These are phyloP conservation scores for Colletotrichum destructivum DNA, from an alignment of 2,329 filamentous ascomycete genomes.

Conservation along the genomic window DNA sequence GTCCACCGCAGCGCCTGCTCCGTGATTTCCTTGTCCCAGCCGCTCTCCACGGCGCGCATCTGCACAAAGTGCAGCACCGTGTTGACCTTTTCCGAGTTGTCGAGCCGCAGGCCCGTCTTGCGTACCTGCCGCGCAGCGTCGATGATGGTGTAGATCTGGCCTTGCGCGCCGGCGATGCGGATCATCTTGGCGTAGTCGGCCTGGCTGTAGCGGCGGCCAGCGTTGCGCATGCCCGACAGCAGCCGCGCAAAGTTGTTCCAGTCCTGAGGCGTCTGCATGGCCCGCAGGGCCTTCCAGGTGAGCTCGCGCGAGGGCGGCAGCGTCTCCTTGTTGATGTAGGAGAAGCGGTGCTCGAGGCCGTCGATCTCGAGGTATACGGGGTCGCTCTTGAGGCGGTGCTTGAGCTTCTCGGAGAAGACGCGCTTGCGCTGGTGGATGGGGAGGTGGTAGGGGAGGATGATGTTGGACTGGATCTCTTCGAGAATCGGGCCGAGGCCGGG, in stretches of 20 bases:
- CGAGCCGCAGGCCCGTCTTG: conserved; percentile 62
- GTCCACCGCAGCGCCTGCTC: conserved; percentile 61
- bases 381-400: conserved; percentile 66
- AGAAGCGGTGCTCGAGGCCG: conserved; percentile 68
- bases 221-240: conserved; percentile 65
- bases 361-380: conserved; percentile 73
- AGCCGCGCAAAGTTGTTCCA: conserved; percentile 68
- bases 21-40: conserved; percentile 54
- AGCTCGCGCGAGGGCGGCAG: conserved; percentile 60
- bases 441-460: conserved; percentile 75
- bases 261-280: conserved; percentile 66
- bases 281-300: conserved; percentile 55
- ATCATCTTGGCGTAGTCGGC: conserved; percentile 57
- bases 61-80: conserved; percentile 57
- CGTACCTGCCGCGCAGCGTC: conserved; percentile 64
- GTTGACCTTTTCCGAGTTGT: conserved; percentile 58
- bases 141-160: conserved; percentile 62
- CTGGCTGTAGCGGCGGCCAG: conserved; percentile 55
- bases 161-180: conserved; percentile 57
- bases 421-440: conserved; percentile 66
- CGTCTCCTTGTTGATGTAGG: conserved; percentile 58
- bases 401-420: conserved; percentile 64
- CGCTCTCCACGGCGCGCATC: conserved; percentile 58
- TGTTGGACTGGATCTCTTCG: conserved; percentile 67
- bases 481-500: conserved; percentile 69